Evolutionary conservation across 176 grass and related monocot genomes (phyloP), one percentile per base, ranked within the genome.

Genomic region (Zizania latifolia): DNA sequence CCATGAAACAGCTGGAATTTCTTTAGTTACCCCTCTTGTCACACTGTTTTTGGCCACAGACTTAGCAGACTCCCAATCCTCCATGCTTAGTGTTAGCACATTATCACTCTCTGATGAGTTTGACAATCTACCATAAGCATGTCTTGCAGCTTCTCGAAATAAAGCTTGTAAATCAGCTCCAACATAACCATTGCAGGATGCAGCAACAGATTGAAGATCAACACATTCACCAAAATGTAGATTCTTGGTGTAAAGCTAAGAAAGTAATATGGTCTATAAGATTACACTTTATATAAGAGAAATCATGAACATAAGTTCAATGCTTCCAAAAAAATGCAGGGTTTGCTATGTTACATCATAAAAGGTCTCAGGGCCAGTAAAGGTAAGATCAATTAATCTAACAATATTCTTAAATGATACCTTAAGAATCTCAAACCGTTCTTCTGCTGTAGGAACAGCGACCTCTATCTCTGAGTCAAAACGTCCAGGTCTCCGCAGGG

Each of bases 111-210:
- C 43, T 14, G 55, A 68, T 21, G 46, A 68, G 74, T 80, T 76
- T 80, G 57, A 71, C 30, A 81, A 75, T 73, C 90, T 86, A 55
- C 78, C 79, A 62, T 86, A 71, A 63, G 90, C 90, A 69, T 85
- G 77, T 30, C 69, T 82, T 69, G 88, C 82, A 80, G 93, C 90
- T 75, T 93, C 86, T 77, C 81, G 80, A 68, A 76, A 93, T 24
- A 93, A 67, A 56, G 85, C 90, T 84, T 85, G 51, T 71, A 93
- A 78, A 93, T 97, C 93, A 63, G 93, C 90, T 59, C 90, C 93
- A 62, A 90, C 93, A 77, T 90, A 93, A 62, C 93, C 93, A 81
- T 97, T 93, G 90, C 90, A 90, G 29, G 60, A 93, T 32, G 85
- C 81, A 71, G 88, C 87, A 44, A 97, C 26, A 41, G n/a, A 71